These are phyloP conservation scores for Erysimum cheiranthoides DNA, from an alignment of 345 rosid genomes.

Conservation along the genomic window DNA sequence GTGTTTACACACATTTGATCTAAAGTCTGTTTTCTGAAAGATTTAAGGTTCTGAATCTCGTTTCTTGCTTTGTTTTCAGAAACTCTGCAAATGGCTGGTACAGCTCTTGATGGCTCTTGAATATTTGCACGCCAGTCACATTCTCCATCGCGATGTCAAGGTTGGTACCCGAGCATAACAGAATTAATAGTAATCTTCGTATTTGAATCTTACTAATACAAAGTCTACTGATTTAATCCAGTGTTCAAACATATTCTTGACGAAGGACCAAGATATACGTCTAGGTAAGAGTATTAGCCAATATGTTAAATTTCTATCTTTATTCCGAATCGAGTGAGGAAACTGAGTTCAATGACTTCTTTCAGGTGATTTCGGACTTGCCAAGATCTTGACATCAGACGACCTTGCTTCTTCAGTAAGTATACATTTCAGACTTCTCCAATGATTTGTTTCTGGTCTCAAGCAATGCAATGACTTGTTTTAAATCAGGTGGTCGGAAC, in stretches of 20 bases:
- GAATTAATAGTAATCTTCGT: background rate
- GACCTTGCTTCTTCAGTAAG: conserved; percentile 98
- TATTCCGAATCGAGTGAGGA: conserved; percentile 1
- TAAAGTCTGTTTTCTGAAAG: background rate
- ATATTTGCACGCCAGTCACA: conserved; percentile 86
- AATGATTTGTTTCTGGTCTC: conserved; percentile 13
- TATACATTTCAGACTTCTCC: conserved; percentile 9
- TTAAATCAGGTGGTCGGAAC: conserved; percentile 91
- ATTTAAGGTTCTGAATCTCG: conserved; percentile 4
- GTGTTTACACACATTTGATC: conserved; percentile 2
- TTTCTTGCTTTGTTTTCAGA: conserved; percentile 54
- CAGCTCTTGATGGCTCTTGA: conserved; percentile 98
- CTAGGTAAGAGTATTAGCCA: conserved; percentile 67
- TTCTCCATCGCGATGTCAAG: conserved; percentile 99
- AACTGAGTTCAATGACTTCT: conserved; percentile 8
- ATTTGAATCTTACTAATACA: conserved; percentile 22
- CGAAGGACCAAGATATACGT: conserved; percentile 88
- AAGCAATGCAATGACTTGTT: background rate
- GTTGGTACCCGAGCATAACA: conserved; percentile 46
- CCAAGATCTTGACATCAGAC: conserved; percentile 93
- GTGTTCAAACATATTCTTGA: conserved; percentile 97
- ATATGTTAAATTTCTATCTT: background rate
- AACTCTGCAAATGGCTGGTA: conserved; percentile 93
- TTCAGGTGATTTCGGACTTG: conserved; percentile 99
- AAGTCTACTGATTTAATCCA: conserved; percentile 39